Base-by-base conservation (phyloP, 2,329 filamentous ascomycete genomes). In the Lachnellula willkommii region DNA sequence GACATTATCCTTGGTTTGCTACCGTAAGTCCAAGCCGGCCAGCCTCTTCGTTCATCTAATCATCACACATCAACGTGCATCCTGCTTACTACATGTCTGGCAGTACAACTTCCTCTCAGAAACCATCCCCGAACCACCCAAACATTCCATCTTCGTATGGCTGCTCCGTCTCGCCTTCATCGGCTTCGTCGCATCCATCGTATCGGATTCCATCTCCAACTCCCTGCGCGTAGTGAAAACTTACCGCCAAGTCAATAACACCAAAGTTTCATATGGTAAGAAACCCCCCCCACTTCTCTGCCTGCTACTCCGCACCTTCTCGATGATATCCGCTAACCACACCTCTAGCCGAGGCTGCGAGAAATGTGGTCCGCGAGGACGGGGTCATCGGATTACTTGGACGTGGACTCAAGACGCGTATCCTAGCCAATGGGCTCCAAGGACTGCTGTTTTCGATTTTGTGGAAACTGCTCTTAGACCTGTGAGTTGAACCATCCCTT, bases 1-100 rank as follows among this genome's bases (percentile, higher is more conserved):
- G 76, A 2, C 73, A 78, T 50, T 78, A 78, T 42, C 76, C 76
- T 3, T 78, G 76, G 76, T 78, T 78, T 55, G 76, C 74, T 9
- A 78, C 76, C 0, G 75, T 75, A 62, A 50, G 69, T 45, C 20
- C 4, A 8, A 5, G n/a, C 51, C 37, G 24, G 4, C 6, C 28
- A 8, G 17, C 35, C 8, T 8, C 17, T 24, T n/a, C 7, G 1
- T 15, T 36, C 28, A 1, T 12, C 2, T n/a, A 5, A 3, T 11
- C 0, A 14, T 24, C 48, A 65, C 3, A 65, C 35, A 47, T 17
- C 26, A 15, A 35, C 24, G 2, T 32, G 9, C 28, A 32, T 32
- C 28, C 3, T 32, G 9, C 28, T 32, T 11, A 32, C 28, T 32
- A 4, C 22, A 47, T 6, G 0, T 36, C 0, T 12, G 2, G 15